Percentiles rank a stretch among this genome's conserved stretches.
Evolutionary conservation across 192 early-diverging fungal species (phyloP).

Genomic region (Coemansia sp.): DNA sequence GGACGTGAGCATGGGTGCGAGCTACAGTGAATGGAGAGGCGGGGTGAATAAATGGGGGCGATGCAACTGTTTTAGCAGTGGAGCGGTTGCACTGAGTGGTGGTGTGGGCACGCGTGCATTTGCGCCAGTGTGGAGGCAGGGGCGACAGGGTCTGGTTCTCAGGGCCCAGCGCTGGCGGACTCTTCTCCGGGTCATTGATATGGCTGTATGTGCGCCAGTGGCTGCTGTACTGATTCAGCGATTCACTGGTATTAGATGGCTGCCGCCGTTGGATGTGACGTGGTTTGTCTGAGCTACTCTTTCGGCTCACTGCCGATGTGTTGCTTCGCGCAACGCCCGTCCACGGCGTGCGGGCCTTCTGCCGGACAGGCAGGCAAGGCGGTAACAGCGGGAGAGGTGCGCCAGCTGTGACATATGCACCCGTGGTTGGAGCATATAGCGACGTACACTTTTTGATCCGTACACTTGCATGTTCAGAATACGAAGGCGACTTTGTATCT

Average conservation of each 20-base stretch:
- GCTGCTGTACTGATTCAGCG: not conserved
- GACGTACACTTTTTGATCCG: conserved; percentile 23
- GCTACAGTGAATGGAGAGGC: conserved; percentile 21
- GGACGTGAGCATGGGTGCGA: conserved; percentile 7
- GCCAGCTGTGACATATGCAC: conserved; percentile 2
- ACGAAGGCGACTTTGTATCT: not conserved
- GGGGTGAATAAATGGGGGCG: not conserved
- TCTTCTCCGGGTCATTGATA: not conserved
- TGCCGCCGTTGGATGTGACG: conserved; percentile 22
- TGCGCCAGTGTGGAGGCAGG: conserved; percentile 27
- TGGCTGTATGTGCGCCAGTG: not conserved
- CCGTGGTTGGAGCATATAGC: conserved; percentile 1
- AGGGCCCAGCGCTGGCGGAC: not conserved
- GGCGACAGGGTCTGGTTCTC: conserved; percentile 21
- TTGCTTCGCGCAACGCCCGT: conserved; percentile 20
- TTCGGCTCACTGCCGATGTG: not conserved
- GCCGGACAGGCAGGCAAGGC: not conserved
- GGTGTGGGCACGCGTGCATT: conserved; percentile 6
- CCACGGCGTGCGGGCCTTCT: not conserved
- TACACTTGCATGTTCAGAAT: not conserved
- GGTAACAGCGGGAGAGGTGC: not conserved
- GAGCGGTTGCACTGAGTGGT: not conserved
- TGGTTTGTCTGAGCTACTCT: not conserved
- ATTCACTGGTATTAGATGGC: conserved; percentile 1
- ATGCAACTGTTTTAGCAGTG: conserved; percentile 7